Evolutionary conservation across 805 yeast genomes (phyloP), one percentile per base, ranked within the genome.

Genomic region (Cyberlindnera mrakii): DNA sequence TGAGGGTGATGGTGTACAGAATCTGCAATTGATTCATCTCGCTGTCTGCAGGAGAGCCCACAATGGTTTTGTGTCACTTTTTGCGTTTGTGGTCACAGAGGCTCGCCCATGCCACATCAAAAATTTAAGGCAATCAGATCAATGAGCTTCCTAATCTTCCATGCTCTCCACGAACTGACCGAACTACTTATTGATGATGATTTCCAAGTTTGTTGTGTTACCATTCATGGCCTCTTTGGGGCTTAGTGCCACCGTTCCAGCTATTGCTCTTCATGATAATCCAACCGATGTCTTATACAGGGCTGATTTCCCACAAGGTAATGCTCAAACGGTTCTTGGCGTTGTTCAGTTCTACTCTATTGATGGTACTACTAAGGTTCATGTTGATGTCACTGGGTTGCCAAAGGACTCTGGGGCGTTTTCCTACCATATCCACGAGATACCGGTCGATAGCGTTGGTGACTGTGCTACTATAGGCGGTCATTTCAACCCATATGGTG

Each of bases 381-480:
- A 79, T 53, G 76, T 84, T 44, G 87, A 82, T 59, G 67, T 81
- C 53, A 77, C 86, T 18, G 85, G 85, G 4, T 72, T 83, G 52
- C 90, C 89, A 27, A 66, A 68, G 40, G 66, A 66, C 35, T 82
- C 81, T 18, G 89, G 89, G 11, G 82, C 86, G 3, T 84, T 82
- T 61, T 63, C 67, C 30, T 83, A 82, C 59, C 89, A 83, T 56
- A 77, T 83, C 46, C 87, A 83, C 55, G 79, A 79, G 23, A 52
- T 62, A 5, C 70, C 78, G 4, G 75, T 82, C 47, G 77, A 77
- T n/a, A 54, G 55, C 17, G 60, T 63, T 45, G 75, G 74, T 36
- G 63, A 66, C 44, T 82, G 89, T 60, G 76, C 73, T 29, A 69
- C 66, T 10, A 73, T 77, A 17, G 82, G 80, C 11, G 62, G 60